Evolutionary conservation across 129 eudicot species (phyloP).

Genomic region (Helianthus tuberosus): DNA sequence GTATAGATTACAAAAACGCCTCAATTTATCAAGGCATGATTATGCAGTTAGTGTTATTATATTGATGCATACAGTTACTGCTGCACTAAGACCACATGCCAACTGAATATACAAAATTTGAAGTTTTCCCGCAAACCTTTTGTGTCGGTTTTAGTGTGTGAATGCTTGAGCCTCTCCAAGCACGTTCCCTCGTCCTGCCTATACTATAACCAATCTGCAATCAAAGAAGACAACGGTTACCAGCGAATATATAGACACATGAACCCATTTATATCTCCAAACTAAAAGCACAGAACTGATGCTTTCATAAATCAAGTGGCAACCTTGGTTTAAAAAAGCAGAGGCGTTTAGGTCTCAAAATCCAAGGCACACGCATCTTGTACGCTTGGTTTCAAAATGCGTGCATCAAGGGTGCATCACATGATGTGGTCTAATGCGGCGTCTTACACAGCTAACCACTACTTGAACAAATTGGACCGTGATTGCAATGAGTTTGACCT

Average conservation of each 20-base stretch:
- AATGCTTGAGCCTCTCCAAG: neutral
- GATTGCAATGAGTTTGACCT: no score
- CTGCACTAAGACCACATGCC: no score
- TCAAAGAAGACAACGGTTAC: neutral
- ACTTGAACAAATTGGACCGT: no score
- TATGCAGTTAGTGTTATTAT: no score
- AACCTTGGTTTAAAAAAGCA: neutral
- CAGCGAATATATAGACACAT: neutral
- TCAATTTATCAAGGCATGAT: no score
- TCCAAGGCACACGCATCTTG: neutral
- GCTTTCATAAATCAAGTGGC: neutral
- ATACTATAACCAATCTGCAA: neutral
- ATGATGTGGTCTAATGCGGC: neutral
- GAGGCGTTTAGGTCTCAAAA: neutral
- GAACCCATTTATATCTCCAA: neutral
- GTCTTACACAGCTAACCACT: neutral
- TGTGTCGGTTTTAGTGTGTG: neutral
- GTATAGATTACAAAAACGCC: no score
- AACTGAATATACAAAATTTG: neutral
- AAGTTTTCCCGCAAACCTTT: neutral
- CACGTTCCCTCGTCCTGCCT: constrained; percentile 1
- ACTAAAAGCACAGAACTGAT: neutral
- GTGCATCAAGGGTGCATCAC: neutral
- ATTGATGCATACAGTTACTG: no score
- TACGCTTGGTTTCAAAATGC: neutral